Evolutionary conservation across 2,329 filamentous ascomycete genomes (phyloP), one percentile per base, ranked within the genome.

Genomic region (Epichloe uncinata): DNA sequence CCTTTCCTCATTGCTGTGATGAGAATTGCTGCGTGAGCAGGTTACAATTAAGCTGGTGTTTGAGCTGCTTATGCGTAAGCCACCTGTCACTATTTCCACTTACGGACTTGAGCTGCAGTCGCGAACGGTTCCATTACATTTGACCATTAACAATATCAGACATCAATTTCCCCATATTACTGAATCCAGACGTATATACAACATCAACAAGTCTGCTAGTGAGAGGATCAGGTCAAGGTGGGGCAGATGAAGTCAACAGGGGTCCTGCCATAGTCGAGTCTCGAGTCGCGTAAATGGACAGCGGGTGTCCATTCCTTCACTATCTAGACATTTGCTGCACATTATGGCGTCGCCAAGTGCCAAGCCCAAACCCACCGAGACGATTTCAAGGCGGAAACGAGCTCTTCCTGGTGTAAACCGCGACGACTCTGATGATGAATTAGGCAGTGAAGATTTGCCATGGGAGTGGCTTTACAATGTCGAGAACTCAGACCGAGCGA

Each of bases 371-470:
- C 50, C 34, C 18, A 50, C 53, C 9, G 56, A 58, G 52, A 46
- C 61, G 15, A 52, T 49, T 7, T 44, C 48, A 22, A 54, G 58
- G 20, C 54, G 48, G 5, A 58, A 55, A 33, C 54, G 57, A 42
- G 43, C 42, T 3, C 50, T 54, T 9, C 54, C 79, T 66, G 84
- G 82, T 33, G 73, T 89, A 11, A 68, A 72, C 6, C 75, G 85
- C 58, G 86, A 93, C 53, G 85, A 95, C 63, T 94, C 87, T 0
- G 89, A 95, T 63, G 89, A 95, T 65, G 91, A 95, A 64, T 77
- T 94, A 22, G 84, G 81, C 30, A 72, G 77, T 36, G 81, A 86
- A 46, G 85, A 88, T 58, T 69, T 76, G 43, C 78, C 82, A 0
- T 93, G 87, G 87, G 77, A 87, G 68, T 91, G 85, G 85, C 77